Conservation (phyloP, 2,329 filamentous ascomycete species). For the Orbilia quercus region DNA sequence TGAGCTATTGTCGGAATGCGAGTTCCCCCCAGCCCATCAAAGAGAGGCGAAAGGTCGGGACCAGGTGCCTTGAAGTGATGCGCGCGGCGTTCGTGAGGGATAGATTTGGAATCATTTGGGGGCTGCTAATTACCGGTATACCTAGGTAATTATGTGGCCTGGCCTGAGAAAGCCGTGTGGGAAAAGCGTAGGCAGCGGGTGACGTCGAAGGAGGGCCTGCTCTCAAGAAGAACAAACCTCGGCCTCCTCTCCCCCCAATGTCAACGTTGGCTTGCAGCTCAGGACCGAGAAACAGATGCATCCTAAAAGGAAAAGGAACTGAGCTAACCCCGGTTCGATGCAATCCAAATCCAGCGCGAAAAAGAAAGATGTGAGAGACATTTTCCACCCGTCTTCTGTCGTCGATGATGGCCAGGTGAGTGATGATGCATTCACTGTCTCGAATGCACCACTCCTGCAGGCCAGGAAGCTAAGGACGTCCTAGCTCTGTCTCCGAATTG, state of each 20-base stretch:
- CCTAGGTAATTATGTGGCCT: too few species aligned
- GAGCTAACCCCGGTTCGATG: too few species aligned
- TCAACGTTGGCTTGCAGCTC: background rate
- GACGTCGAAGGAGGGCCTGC: slow-evolving; percentile 9
- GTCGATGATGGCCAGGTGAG: background rate
- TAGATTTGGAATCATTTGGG: too few species aligned
- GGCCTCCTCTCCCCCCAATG: background rate
- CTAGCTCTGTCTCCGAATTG: background rate
- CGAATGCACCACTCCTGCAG: background rate
- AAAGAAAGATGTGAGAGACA: slow-evolving; percentile 7
- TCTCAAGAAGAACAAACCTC: background rate
- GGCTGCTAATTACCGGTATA: too few species aligned
- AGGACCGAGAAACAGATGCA: slow-evolving; percentile 4
- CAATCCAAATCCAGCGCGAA: too few species aligned
- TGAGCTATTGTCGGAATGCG: too few species aligned
- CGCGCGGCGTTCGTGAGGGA: too few species aligned
- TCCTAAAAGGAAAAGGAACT: background rate
- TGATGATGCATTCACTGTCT: slow-evolving; percentile 7
- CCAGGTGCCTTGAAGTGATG: too few species aligned
- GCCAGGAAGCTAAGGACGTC: background rate
- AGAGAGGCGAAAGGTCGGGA: too few species aligned
- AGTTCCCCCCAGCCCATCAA: too few species aligned
- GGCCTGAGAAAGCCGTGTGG: too few species aligned
- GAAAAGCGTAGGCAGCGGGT: slow-evolving; percentile 11
- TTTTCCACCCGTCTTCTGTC: background rate